These are phyloP conservation scores for Acidiella bohemica DNA, from an alignment of 495 filamentous ascomycete species.

Conservation along the genomic window DNA sequence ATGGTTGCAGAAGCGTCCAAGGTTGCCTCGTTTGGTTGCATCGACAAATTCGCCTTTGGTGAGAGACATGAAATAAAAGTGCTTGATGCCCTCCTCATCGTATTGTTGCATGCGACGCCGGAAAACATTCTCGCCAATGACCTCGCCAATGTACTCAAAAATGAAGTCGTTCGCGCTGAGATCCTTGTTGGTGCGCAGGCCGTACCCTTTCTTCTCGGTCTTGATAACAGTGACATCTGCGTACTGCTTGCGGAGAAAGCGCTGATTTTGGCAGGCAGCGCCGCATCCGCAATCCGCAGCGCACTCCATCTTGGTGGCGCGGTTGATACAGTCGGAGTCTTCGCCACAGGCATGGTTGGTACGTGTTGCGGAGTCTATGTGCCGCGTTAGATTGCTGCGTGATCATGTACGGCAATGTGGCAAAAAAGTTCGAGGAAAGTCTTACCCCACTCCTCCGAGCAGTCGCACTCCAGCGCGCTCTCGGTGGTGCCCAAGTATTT, in stretches of 20 bases:
- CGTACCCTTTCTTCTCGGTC: conserved; percentile 94
- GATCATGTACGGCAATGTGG: neutral
- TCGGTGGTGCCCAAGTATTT: conserved; percentile 84
- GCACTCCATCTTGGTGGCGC: conserved; percentile 95
- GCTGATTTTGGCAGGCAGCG: conserved; percentile 77
- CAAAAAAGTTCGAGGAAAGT: conserved; percentile 17
- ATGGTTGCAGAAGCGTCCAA: conserved; percentile 97
- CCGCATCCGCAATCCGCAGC: conserved; percentile 78
- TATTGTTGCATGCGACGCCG: conserved; percentile 81
- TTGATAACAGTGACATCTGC: conserved; percentile 88
- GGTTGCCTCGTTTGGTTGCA: conserved; percentile 90
- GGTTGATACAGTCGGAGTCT: conserved; percentile 98
- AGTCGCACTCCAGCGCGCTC: conserved; percentile 91
- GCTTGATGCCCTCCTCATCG: conserved; percentile 88
- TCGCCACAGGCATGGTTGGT: conserved; percentile 81
- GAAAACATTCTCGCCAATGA: conserved; percentile 85
- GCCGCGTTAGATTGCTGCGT: conserved; percentile 14
- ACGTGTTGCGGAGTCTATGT: conserved; percentile 44
- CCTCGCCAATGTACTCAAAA: conserved; percentile 96
- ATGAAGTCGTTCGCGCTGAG: conserved; percentile 77
- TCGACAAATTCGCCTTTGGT: conserved; percentile 95
- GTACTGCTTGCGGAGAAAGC: conserved; percentile 83
- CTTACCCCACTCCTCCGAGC: conserved; percentile 92
- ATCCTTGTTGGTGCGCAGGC: conserved; percentile 66
- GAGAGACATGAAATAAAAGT: conserved; percentile 99